phyloP scores from a whole-genome alignment of 2,329 filamentous ascomycete genomes.

The Talaromyces funiculosus region DNA sequence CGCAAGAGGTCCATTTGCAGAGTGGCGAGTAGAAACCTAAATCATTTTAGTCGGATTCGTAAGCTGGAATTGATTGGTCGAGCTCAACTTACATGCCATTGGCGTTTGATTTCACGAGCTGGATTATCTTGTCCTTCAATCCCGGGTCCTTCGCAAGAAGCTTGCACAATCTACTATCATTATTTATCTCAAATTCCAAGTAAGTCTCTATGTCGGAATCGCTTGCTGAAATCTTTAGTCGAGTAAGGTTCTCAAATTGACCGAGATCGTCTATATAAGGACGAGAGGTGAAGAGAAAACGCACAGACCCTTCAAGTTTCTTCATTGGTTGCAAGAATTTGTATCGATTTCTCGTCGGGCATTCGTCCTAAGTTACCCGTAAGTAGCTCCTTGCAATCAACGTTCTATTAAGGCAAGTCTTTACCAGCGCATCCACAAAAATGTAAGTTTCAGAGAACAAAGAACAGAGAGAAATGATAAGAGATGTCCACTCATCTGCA shows the following conservation, averaged over 20 bases:
- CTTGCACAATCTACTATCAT: background rate
- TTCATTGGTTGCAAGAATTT: background rate
- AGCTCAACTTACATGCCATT: slow-evolving; percentile 4
- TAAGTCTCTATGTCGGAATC: slow-evolving; percentile 8
- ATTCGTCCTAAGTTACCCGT: background rate
- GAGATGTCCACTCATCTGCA: background rate
- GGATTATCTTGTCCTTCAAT: slow-evolving; percentile 6
- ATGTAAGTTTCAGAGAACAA: background rate
- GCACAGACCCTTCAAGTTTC: background rate
- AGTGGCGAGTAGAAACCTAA: slow-evolving; percentile 11
- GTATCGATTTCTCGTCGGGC: background rate
- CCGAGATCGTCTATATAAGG: background rate
- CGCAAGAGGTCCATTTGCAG: slow-evolving; percentile 8
- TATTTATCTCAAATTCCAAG: slow-evolving; percentile 1
- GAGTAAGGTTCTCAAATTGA: background rate
- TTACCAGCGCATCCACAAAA: background rate
- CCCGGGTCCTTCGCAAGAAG: background rate
- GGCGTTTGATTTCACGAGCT: slow-evolving; percentile 6
- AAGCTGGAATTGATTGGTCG: background rate
- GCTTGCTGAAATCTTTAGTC: background rate
- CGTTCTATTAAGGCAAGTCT: background rate
- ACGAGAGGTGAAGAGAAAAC: background rate
- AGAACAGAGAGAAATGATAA: background rate
- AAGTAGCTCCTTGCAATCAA: background rate
- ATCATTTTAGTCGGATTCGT: background rate